A percentile compares a stretch with the other conserved stretches of the same genome.
These are phyloP conservation scores for Diaporthe velutina DNA, from an alignment of 2,329 filamentous ascomycete species.

Conservation along the genomic window DNA sequence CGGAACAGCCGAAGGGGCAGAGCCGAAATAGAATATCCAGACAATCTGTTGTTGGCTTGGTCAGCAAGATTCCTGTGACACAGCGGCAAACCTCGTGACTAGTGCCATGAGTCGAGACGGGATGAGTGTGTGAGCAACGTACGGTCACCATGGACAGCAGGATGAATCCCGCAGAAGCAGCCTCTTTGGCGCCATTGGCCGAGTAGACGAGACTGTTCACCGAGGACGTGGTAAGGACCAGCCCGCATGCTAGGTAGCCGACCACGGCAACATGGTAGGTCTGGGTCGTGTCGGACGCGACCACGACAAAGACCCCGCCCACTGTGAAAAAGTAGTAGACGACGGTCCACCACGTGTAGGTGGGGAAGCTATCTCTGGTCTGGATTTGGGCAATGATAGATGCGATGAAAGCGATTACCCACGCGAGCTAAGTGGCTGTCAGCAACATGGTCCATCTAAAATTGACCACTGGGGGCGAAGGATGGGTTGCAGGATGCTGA, in stretches of 20 bases:
- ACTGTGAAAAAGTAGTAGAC: constrained; percentile 90
- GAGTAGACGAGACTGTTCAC: constrained; percentile 90
- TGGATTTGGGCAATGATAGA: constrained; percentile 80
- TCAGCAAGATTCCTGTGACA: constrained; percentile 12
- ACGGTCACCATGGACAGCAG: constrained; percentile 93
- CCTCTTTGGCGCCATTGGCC: constrained; percentile 79
- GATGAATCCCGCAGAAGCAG: constrained; percentile 92
- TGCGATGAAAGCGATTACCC: constrained; percentile 91
- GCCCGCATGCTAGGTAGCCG: constrained; percentile 84
- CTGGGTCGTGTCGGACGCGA: constrained; percentile 85
- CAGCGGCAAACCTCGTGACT: no score
- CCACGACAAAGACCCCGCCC: constrained; percentile 81
- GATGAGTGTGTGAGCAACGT: constrained; percentile 53
- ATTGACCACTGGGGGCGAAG: constrained; percentile 25
- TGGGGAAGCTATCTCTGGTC: constrained; percentile 72
- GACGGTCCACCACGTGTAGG: constrained; percentile 92
- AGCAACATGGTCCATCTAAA: constrained; percentile 34
- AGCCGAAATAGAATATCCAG: constrained; percentile 99
- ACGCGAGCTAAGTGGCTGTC: constrained; percentile 78
- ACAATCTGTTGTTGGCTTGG: constrained; percentile 74
- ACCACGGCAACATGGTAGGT: constrained; percentile 94
- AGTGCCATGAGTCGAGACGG: background rate
- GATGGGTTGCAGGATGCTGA: constrained; percentile 8
- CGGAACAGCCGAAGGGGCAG: constrained; percentile 85
- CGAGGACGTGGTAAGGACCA: constrained; percentile 87